Conservation (phyloP, 1,284 basidiomycete species). For the Jaminaea rosea region DNA sequence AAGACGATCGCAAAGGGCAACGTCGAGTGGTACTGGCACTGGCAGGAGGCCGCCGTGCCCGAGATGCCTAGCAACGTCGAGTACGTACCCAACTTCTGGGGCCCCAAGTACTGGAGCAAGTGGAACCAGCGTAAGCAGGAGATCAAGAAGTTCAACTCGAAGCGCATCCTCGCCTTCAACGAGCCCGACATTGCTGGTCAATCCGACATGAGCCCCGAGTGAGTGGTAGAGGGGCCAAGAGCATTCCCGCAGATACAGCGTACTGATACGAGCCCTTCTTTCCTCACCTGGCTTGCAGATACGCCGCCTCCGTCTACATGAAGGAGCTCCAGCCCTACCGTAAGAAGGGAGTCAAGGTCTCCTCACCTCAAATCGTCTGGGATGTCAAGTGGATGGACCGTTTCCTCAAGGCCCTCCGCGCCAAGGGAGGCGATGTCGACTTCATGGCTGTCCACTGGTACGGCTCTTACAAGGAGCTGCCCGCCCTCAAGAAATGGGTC, state of each 20-base stretch:
- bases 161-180: slow-evolving; percentile 33
- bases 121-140: slow-evolving; percentile 30
- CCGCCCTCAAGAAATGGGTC: slow-evolving; percentile 31
- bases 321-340: slow-evolving; percentile 35
- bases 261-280: neutral
- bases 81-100: slow-evolving; percentile 42
- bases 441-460: slow-evolving; percentile 46
- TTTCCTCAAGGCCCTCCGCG: slow-evolving; percentile 30
- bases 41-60: slow-evolving; percentile 31
- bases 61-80: slow-evolving; percentile 22
- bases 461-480: slow-evolving; percentile 29
- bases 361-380: slow-evolving; percentile 38
- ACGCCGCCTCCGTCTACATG: slow-evolving; percentile 30
- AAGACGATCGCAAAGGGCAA: slow-evolving; percentile 22
- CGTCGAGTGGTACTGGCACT: slow-evolving; percentile 42
- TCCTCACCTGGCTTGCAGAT: neutral
- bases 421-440: slow-evolving; percentile 25
- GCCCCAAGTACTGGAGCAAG: slow-evolving; percentile 11
- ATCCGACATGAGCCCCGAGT: slow-evolving; percentile 20
- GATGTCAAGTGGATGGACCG: slow-evolving; percentile 35
- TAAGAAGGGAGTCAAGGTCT: slow-evolving; percentile 30
- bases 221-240: neutral
- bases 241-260: neutral
- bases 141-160: slow-evolving; percentile 14
- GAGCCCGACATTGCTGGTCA: slow-evolving; percentile 40